Evolutionary conservation across 2,329 filamentous ascomycete genomes (phyloP), one percentile per base, ranked within the genome.

Genomic region (Berkeleyomyces rouxiae): DNA sequence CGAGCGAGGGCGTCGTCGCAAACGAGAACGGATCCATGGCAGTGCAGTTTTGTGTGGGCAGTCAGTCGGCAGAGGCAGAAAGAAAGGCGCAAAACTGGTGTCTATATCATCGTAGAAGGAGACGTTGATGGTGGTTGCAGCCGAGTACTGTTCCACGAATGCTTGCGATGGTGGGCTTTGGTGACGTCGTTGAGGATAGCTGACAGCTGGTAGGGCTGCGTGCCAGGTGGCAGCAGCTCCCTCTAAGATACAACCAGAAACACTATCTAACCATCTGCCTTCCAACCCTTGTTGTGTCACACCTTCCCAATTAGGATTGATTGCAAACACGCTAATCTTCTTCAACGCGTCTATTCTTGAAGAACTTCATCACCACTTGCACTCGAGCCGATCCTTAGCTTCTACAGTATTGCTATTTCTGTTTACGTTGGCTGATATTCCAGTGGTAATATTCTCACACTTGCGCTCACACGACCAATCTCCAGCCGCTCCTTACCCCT

Each of bases 21-120:
- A 97, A 97, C 39, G 91, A 95, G 74, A 96, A 96, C 61, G 91
- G 87, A 75, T 99, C 93, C 90, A 96, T 96, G 46, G 59, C 58
- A 16, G n/a, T 58, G 16, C 42, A 43, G n/a, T 13, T 2, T 11
- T 40, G 7, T n/a, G 46, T 55, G 16, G 11, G 13, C 55, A 53
- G 13, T 43, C 23, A 23, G 23, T 23, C 23, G 23, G 23, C 23
- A 23, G 23, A 23, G 23, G 23, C 42, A 39, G 33, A n/a, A 7
- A 11, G 2, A 7, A 44, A 47, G n/a, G 39, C 4, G 39, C 7
- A 10, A 57, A 13, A 16, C 10, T 39, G 31, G 10, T n/a, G 9
- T 16, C 58, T 59, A 59, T 46, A 44, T 23, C 39, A 59, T 59
- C 13, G 33, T 37, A 6, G 11, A 37, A 23, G 33, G 9, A n/a